Conservation (phyloP, 1,284 basidiomycete genomes). For the Coriolopsis trogii region DNA sequence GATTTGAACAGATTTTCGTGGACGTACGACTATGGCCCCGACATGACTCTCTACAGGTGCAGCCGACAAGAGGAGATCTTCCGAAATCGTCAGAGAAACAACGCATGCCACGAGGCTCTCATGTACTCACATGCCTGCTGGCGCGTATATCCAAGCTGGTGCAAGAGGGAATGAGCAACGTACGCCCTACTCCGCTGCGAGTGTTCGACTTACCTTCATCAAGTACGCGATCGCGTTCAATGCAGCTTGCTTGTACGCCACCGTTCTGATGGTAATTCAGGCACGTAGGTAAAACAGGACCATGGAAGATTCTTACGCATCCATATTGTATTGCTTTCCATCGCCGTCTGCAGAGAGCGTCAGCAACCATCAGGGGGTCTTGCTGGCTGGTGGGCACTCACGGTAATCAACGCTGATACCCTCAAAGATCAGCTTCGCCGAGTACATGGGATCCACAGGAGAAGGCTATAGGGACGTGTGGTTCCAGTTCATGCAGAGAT, state of each 20-base stretch:
- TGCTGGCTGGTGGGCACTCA: no score
- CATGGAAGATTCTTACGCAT: slow-evolving; percentile 52
- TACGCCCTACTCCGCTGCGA: neutral
- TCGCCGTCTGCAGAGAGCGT: slow-evolving; percentile 69
- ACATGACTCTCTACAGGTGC: slow-evolving; percentile 80
- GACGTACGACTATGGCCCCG: slow-evolving; percentile 68
- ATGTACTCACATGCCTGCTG: slow-evolving; percentile 74
- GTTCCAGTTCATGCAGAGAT: neutral
- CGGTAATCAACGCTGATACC: slow-evolving; percentile 75
- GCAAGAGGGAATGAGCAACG: neutral
- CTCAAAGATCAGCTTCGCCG: slow-evolving; percentile 72
- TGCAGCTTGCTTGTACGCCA: slow-evolving; percentile 81
- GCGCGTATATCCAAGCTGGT: slow-evolving; percentile 68
- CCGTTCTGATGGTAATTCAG: slow-evolving; percentile 46
- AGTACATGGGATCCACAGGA: slow-evolving; percentile 75
- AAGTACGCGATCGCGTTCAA: slow-evolving; percentile 78
- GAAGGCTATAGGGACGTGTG: slow-evolving; percentile 51
- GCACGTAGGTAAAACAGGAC: neutral
- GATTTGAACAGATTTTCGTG: neutral
- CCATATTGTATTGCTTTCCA: slow-evolving; percentile 79
- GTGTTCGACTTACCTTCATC: slow-evolving; percentile 53
- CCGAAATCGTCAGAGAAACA: no score
- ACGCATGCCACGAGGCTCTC: no score
- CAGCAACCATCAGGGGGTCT: no score
- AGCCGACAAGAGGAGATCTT: slow-evolving; percentile 71